A percentile compares a stretch with the other conserved stretches of the same genome.
Conservation (phyloP, 2,329 filamentous ascomycete species). For the Colletotrichum caudatum region DNA sequence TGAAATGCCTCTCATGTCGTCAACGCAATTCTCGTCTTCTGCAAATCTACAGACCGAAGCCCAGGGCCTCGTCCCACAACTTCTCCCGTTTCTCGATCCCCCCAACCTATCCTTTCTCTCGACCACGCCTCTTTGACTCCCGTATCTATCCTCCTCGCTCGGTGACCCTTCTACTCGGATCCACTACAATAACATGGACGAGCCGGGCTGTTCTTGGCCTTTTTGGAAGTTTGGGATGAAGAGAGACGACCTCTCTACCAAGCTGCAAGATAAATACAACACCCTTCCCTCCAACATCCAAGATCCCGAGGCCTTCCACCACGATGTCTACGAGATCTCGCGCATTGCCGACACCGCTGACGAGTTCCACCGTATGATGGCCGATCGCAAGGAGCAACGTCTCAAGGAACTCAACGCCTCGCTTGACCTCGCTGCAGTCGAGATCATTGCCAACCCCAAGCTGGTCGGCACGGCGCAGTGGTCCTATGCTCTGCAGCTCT, state of each 20-base stretch:
- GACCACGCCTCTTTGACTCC: conserved; percentile 14
- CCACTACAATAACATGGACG: conserved; percentile 60
- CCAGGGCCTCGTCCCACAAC: conserved; percentile 28
- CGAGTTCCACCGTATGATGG: conserved; percentile 67
- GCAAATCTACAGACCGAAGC: conserved; percentile 23
- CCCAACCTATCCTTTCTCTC: conserved; percentile 7
- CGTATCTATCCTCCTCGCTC: neutral
- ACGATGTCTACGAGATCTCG: conserved; percentile 71
- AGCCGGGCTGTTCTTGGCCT: conserved; percentile 66
- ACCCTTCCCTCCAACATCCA: conserved; percentile 67
- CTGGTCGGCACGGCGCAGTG: conserved; percentile 71
- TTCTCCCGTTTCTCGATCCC: conserved; percentile 14
- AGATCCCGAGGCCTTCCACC: conserved; percentile 71
- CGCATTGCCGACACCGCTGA: conserved; percentile 61
- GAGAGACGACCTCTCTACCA: conserved; percentile 68
- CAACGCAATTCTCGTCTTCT: neutral
- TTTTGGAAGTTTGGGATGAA: conserved; percentile 74
- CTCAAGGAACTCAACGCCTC: conserved; percentile 66
- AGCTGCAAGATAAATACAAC: conserved; percentile 71
- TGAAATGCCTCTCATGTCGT: conserved; percentile 36
- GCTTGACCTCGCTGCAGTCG: conserved; percentile 68
- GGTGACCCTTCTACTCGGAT: neutral
- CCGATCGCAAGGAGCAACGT: conserved; percentile 65
- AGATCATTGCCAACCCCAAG: conserved; percentile 70
- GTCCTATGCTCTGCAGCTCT: conserved; percentile 69